Conservation (phyloP, 2,329 filamentous ascomycete genomes). For the Hortaea sp. region DNA sequence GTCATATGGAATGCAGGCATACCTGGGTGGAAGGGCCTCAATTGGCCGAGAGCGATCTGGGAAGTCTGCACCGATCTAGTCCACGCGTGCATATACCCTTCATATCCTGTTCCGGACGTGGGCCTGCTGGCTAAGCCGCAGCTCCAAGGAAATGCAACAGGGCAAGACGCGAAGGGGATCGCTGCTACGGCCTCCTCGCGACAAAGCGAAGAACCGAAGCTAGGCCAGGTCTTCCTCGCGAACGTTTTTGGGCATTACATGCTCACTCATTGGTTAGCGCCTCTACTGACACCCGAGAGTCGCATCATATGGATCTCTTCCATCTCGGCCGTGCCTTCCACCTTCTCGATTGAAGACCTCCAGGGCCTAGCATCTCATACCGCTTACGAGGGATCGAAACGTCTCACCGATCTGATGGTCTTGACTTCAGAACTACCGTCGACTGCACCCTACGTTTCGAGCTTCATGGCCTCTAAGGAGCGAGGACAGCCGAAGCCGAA, state of each 20-base stretch:
- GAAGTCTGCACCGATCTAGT: slow-evolving; percentile 51
- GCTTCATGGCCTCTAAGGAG: slow-evolving; percentile 42
- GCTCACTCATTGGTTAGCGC: slow-evolving; percentile 68
- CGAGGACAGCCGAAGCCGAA: slow-evolving; percentile 37
- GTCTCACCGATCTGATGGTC: slow-evolving; percentile 73
- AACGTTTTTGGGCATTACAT: slow-evolving; percentile 96
- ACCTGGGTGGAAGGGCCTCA: slow-evolving; percentile 72
- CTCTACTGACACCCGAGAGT: slow-evolving; percentile 51
- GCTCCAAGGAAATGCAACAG: slow-evolving; percentile 17
- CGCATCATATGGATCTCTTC: slow-evolving; percentile 83
- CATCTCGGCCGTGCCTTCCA: slow-evolving; percentile 54
- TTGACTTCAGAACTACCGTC: slow-evolving; percentile 61
- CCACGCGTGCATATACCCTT: slow-evolving; percentile 64
- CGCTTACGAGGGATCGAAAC: slow-evolving; percentile 81
- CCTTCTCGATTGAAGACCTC: slow-evolving; percentile 59
- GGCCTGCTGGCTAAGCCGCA: slow-evolving; percentile 48
- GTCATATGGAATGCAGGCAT: slow-evolving; percentile 82
- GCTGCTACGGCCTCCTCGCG: slow-evolving; percentile 2
- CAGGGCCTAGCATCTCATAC: slow-evolving; percentile 55
- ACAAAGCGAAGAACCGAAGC: slow-evolving; percentile 38
- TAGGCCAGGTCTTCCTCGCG: slow-evolving; percentile 79
- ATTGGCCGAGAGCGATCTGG: slow-evolving; percentile 55
- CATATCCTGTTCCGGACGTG: slow-evolving; percentile 57
- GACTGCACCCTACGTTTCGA: slow-evolving; percentile 45
- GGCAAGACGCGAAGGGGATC: slow-evolving; percentile 6